phyloP scores from a whole-genome alignment of 106 monocot species.

The Xerophyta viscosa region DNA sequence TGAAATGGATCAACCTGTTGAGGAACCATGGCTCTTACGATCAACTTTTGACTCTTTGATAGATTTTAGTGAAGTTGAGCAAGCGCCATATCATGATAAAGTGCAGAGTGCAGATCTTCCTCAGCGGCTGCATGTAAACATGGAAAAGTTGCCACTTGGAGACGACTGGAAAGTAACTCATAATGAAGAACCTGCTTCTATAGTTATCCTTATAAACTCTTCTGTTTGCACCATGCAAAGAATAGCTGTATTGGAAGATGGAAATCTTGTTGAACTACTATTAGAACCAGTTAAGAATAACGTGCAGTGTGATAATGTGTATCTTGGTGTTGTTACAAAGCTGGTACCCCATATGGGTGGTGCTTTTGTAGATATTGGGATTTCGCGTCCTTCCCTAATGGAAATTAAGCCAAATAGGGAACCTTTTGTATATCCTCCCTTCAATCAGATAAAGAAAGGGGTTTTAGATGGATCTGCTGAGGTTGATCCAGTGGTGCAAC shows the following conservation, averaged over 20 bases:
- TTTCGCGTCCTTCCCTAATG: slow-evolving; percentile 74
- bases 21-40: slow-evolving; percentile 77
- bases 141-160: slow-evolving; percentile 18
- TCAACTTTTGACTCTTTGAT: slow-evolving; percentile 21
- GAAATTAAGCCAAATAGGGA: slow-evolving; percentile 60
- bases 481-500: slow-evolving; percentile 9
- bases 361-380: slow-evolving; percentile 96
- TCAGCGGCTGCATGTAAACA: slow-evolving; percentile 10
- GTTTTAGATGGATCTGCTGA: slow-evolving; percentile 23
- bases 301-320: slow-evolving; percentile 92
- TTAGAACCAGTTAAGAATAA: slow-evolving; percentile 90
- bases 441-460: slow-evolving; percentile 14
- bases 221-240: slow-evolving; percentile 95
- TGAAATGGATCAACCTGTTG: slow-evolving; percentile 64
- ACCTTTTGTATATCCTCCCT: slow-evolving; percentile 80
- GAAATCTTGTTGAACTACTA: slow-evolving; percentile 77
- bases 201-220: slow-evolving; percentile 76
- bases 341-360: slow-evolving; percentile 91
- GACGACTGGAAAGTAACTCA: slow-evolving; percentile 19
- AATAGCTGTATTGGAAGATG: slow-evolving; percentile 91
- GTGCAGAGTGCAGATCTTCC: slow-evolving; percentile 17
- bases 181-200: slow-evolving; percentile 41
- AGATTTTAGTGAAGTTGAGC: slow-evolving; percentile 11
- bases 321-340: slow-evolving; percentile 80
- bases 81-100: slow-evolving; percentile 21